phyloP scores from a whole-genome alignment of 345 rosid species.

The sweet orange (Citrus sinensis) region DNA sequence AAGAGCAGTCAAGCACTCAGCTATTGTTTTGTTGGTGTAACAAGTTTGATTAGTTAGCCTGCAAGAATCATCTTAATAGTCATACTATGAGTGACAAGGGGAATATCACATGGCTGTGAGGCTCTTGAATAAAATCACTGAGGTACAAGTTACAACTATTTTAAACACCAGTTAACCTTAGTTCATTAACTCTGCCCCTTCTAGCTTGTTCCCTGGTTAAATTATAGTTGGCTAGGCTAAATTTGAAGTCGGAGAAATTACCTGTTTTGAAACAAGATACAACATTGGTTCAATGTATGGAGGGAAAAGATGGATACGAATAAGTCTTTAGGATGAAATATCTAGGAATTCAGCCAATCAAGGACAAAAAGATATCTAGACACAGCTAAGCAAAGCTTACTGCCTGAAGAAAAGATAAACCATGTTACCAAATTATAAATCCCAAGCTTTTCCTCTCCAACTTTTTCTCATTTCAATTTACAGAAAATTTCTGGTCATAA shows the following conservation, averaged over 20 bases:
- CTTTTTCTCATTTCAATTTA: not conserved
- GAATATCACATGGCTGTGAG: not conserved
- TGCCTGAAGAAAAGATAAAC: not conserved
- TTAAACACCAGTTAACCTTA: not conserved
- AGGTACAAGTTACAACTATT: too few relatives aligned
- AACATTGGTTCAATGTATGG: not conserved
- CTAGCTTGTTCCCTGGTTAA: not conserved
- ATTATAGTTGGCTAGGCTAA: not conserved
- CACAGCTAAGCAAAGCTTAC: not conserved
- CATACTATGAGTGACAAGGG: not conserved
- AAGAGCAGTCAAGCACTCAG: not conserved
- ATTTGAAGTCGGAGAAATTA: too few relatives aligned
- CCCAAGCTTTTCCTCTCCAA: not conserved
- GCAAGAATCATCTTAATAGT: not conserved
- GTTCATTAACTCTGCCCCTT: not conserved
- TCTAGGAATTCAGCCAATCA: not conserved
- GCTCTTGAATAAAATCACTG: not conserved
- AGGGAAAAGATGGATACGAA: not conserved
- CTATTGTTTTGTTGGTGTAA: not conserved
- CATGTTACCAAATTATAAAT: not conserved
- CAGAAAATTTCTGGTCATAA: not conserved
- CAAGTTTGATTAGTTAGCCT: not conserved
- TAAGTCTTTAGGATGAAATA: not conserved
- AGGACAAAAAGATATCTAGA: not conserved
- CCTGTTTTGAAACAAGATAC: not conserved